Evolutionary conservation across 2,329 filamentous ascomycete species (phyloP).

Genomic region (Curvularia eragrostidis): DNA sequence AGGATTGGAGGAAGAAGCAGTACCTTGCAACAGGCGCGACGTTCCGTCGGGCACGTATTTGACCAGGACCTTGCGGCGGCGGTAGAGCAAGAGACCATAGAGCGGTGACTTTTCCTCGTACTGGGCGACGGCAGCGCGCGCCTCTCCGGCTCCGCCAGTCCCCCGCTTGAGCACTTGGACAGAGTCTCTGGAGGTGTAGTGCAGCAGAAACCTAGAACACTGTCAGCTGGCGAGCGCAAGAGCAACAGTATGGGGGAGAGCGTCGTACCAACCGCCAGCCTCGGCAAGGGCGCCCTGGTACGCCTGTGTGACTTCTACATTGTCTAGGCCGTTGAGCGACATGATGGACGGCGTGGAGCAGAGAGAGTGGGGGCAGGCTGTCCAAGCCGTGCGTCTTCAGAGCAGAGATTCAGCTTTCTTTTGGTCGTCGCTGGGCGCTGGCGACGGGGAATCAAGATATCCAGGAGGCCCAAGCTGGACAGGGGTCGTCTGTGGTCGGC

Average conservation of each 20-base stretch:
- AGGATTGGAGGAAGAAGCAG: constrained; percentile 32
- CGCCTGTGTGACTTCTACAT: constrained; percentile 79
- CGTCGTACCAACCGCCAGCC: constrained; percentile 88
- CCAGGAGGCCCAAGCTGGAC: constrained; percentile 17
- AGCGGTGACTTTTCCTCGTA: constrained; percentile 87
- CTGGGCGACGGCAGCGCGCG: constrained; percentile 75
- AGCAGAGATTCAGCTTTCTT: constrained; percentile 7
- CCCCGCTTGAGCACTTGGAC: constrained; percentile 79
- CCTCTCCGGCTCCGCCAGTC: constrained; percentile 81
- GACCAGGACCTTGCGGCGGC: constrained; percentile 86
- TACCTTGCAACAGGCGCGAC: constrained; percentile 91
- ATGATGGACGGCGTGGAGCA: constrained; percentile 57
- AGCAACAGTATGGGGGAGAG: constrained; percentile 6
- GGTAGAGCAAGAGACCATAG: constrained; percentile 89
- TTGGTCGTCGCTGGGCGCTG: constrained; percentile 10
- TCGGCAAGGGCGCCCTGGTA: constrained; percentile 81
- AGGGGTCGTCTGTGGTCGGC: constrained; percentile 7
- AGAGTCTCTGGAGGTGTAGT: constrained; percentile 88
- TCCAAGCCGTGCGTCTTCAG: constrained; percentile 18
- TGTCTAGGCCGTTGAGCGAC: constrained; percentile 96
- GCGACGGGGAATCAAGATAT: constrained; percentile 8
- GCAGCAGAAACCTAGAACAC: constrained; percentile 81
- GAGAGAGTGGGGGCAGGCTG: constrained; percentile 16
- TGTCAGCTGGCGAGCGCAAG: constrained; percentile 29
- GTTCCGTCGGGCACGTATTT: constrained; percentile 92